These are phyloP conservation scores for Fusarium proliferatum DNA, from an alignment of 2,329 filamentous ascomycete genomes.

Conservation along the genomic window DNA sequence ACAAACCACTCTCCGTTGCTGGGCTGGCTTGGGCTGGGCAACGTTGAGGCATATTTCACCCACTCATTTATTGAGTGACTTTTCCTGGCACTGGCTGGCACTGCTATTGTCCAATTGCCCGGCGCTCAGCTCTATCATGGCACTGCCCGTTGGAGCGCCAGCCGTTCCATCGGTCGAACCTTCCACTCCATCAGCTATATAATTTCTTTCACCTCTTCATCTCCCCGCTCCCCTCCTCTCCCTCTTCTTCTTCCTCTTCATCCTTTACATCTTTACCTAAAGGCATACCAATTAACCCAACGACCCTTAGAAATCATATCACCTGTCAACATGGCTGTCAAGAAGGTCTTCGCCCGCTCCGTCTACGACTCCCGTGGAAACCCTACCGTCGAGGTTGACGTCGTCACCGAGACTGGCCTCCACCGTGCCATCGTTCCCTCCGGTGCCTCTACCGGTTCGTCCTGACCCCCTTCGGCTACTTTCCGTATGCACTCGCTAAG, in stretches of 20 bases:
- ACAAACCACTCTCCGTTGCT: constrained; percentile 24
- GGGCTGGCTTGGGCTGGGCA: constrained; percentile 8
- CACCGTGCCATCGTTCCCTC: constrained; percentile 98
- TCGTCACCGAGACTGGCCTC: constrained; percentile 94
- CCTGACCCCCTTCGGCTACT: constrained; percentile 41
- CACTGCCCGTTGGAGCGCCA: constrained; percentile 30
- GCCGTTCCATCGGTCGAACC: constrained; percentile 28
- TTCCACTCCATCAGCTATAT: constrained; percentile 32
- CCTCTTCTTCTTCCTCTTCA: constrained; percentile 23
- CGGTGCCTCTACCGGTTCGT: constrained; percentile 90
- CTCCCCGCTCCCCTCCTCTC: constrained; percentile 22
- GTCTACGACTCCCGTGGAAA: constrained; percentile 99
- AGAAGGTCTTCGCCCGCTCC: constrained; percentile 90
- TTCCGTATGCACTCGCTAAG: constrained; percentile 39
- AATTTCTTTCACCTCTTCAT: constrained; percentile 23
- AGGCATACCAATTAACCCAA: constrained; percentile 36
- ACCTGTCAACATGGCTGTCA: constrained; percentile 80
- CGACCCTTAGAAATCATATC: constrained; percentile 34
- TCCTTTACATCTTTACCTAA: constrained; percentile 12
- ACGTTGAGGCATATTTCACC: constrained; percentile 45
- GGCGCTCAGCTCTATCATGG: constrained; percentile 12
- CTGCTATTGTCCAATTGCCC: neutral
- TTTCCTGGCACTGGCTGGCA: constrained; percentile 6
- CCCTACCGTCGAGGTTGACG: constrained; percentile 98
- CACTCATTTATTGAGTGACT: constrained; percentile 2